Conservation (phyloP, 2,329 filamentous ascomycete genomes). For the Curvularia spicifera region DNA sequence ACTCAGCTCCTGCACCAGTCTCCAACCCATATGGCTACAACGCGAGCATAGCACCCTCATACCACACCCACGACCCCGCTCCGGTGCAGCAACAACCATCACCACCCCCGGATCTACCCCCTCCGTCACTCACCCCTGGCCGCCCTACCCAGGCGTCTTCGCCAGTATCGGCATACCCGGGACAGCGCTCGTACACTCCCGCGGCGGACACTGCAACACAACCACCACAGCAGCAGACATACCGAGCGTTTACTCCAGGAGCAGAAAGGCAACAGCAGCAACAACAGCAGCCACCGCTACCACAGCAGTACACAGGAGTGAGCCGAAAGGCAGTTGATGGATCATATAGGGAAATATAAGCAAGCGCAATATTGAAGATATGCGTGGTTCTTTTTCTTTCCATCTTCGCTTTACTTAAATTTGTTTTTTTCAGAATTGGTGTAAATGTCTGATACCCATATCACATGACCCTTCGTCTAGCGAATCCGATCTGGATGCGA, state of each 20-base stretch:
- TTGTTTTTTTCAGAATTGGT: not conserved
- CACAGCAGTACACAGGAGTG: slow-evolving; percentile 9
- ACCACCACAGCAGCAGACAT: not conserved
- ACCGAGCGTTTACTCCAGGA: slow-evolving; percentile 14
- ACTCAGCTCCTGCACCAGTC: slow-evolving; percentile 11
- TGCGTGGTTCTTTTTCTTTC: not conserved
- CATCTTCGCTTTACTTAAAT: not conserved
- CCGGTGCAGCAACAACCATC: not conserved
- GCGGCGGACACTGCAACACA: slow-evolving; percentile 1
- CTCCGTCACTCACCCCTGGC: slow-evolving; percentile 2
- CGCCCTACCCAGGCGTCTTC: not conserved
- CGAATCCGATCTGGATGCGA: not conserved
- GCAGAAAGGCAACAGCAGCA: slow-evolving; percentile 3
- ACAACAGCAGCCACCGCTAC: not conserved
- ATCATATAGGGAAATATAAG: slow-evolving; percentile 14
- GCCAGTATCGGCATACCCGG: slow-evolving; percentile 10
- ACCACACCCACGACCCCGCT: slow-evolving; percentile 8
- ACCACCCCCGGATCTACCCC: not conserved
- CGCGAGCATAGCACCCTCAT: slow-evolving; percentile 5
- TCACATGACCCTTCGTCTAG: not conserved
- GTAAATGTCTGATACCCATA: not conserved
- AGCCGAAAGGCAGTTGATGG: slow-evolving; percentile 1
- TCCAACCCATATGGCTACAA: slow-evolving; percentile 10
- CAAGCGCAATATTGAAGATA: not conserved
- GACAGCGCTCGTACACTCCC: slow-evolving; percentile 10